phyloP scores from a whole-genome alignment of 2,329 filamentous ascomycete genomes.

The Aspergillus sergii region DNA sequence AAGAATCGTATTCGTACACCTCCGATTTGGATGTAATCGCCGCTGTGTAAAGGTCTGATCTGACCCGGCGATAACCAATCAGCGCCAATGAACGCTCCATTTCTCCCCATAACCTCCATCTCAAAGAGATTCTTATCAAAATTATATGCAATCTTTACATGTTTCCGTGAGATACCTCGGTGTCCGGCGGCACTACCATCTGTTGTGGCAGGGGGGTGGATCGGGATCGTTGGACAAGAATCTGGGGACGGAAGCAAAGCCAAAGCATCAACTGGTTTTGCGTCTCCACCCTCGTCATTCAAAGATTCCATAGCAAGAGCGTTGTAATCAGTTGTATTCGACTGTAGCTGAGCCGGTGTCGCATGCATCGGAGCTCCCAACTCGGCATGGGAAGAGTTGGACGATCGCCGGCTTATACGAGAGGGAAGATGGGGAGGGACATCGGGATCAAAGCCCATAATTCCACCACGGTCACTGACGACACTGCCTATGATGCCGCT shows the following conservation, averaged over 20 bases:
- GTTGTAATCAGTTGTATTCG: slow-evolving; percentile 47
- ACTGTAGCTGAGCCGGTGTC: slow-evolving; percentile 41
- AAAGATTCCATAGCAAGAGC: slow-evolving; percentile 50
- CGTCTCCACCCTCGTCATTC: slow-evolving; percentile 37
- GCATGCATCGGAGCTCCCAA: slow-evolving; percentile 37
- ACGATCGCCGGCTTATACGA: slow-evolving; percentile 51
- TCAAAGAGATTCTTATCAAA: slow-evolving; percentile 60
- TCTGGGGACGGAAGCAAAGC: slow-evolving; percentile 54
- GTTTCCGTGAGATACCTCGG: slow-evolving; percentile 63
- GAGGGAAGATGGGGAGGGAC: slow-evolving; percentile 43
- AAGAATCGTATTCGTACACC: slow-evolving; percentile 60
- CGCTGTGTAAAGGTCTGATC: slow-evolving; percentile 55
- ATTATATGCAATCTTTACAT: slow-evolving; percentile 64
- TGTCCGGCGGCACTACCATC: slow-evolving; percentile 53
- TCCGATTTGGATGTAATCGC: slow-evolving; percentile 62
- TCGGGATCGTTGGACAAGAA: slow-evolving; percentile 60
- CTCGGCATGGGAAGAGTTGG: slow-evolving; percentile 51
- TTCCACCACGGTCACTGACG: slow-evolving; percentile 59
- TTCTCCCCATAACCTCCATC: slow-evolving; percentile 61
- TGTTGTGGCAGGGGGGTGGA: slow-evolving; percentile 57
- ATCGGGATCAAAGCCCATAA: slow-evolving; percentile 53
- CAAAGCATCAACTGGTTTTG: slow-evolving; percentile 50
- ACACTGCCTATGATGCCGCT: slow-evolving; percentile 52
- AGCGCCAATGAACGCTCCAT: slow-evolving; percentile 60
- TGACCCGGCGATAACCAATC: slow-evolving; percentile 52